Evolutionary conservation across 2,329 filamentous ascomycete genomes (phyloP), one percentile per base, ranked within the genome.

Genomic region (Aspergillus novofumigatus): DNA sequence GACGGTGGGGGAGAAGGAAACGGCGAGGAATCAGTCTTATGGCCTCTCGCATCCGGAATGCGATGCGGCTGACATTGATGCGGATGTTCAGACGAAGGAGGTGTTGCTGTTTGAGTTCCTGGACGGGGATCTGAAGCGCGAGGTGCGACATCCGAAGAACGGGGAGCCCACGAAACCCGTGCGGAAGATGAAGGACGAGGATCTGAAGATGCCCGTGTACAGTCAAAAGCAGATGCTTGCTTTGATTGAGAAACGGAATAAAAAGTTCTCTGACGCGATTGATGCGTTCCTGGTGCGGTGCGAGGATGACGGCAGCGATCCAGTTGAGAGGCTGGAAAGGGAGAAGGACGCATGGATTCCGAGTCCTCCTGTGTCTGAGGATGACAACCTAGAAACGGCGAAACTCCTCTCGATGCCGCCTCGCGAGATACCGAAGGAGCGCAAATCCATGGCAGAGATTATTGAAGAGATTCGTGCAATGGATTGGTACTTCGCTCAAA

Each of bases 21-120:
- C 61, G 83, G 86, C 62, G 80, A 47, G 42, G 42, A 45, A 45
- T 11, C 85, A 6, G 25, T 52, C 55, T 82, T 90, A 69, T 84
- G 86, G 67, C 80, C 82, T 60, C 79, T 80, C 10, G 78, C 79
- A 53, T 77, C 83, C 56, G 44, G 58, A 61, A 4, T 58, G 60
- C 17, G 67, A 68, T 23, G 52, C 62, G 50, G 54, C 57, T 8
- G 62, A 71, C 45, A 67, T 69, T 17, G 73, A 73, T 29, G 65
- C 66, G 4, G 65, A 71, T 44, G 66, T 77, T 59, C 76, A 78
- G 38, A 52, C 52, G 1, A 82, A 82, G 52, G 86, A 96, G 65
- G 88, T 96, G 17, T 75, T 99, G 25, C 84, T 93, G 38, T 96
- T 99, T 67, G 94, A 97, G 71, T 97, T 95, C 64, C 76, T 96